These are phyloP conservation scores for Plasmodium knowlesi DNA, from an alignment of 169 alveolate genomes.

Conservation along the genomic window DNA sequence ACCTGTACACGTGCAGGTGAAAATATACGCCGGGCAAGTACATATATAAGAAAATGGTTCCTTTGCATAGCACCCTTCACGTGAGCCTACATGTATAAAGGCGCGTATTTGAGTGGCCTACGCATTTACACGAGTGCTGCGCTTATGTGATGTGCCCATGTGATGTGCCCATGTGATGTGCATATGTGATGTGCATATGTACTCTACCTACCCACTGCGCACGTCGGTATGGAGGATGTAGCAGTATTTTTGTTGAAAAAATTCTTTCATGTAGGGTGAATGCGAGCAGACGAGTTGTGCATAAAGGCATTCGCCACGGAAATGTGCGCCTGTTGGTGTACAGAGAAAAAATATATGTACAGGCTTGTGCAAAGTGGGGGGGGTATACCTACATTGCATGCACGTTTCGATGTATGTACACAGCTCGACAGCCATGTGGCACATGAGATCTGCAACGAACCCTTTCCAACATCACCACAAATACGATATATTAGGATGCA, in stretches of 20 bases:
- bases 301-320: background rate
- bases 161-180: too few species aligned
- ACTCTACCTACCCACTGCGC: background rate
- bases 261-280: background rate
- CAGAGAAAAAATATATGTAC: too few species aligned
- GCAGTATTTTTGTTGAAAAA: background rate
- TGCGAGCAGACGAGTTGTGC: background rate
- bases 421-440: background rate
- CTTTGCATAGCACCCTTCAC: background rate
- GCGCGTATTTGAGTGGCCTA: background rate
- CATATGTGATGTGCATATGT: background rate
- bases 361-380: background rate
- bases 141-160: background rate
- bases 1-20: background rate
- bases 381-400: background rate
- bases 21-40: background rate
- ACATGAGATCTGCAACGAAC: background rate
- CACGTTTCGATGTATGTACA: background rate
- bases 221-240: background rate
- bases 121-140: background rate
- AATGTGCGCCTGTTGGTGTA: background rate
- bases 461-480: background rate
- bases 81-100: background rate
- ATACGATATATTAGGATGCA: background rate
- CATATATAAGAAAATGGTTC: background rate